A percentile compares a stretch with the other conserved stretches of the same genome.
Evolutionary conservation across 306 rosid species (phyloP).

Genomic region (Glycine tomentella): DNA sequence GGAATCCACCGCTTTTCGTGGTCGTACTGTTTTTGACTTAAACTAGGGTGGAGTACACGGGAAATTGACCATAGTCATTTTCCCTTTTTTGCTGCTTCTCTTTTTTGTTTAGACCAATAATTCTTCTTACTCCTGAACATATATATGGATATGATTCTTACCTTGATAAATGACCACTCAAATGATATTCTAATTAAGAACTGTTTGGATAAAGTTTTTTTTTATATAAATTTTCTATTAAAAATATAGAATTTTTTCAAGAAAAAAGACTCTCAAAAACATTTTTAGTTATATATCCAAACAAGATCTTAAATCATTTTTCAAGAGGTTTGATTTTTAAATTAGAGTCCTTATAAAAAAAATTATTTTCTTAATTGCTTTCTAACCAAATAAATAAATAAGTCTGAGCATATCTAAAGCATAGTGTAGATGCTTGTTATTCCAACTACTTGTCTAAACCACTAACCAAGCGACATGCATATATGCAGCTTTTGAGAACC

Average conservation of each 20-base stretch:
- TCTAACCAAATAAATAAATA: background rate
- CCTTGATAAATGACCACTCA: background rate
- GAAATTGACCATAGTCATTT: background rate
- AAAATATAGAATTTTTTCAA: too few species aligned
- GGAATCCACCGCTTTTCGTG: conserved; percentile 42
- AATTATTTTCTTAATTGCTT: background rate
- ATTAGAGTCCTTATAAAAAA: too few species aligned
- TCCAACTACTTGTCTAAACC: conserved; percentile 24
- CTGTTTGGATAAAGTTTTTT: too few species aligned
- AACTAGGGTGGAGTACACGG: background rate
- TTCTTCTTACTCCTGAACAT: background rate
- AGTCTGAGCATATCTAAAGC: background rate
- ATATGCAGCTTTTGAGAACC: background rate
- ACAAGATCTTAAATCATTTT: too few species aligned
- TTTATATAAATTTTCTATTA: too few species aligned
- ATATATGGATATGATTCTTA: too few species aligned
- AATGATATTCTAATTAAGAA: background rate
- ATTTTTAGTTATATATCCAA: too few species aligned
- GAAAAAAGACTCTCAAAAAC: too few species aligned
- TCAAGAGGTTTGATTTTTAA: too few species aligned
- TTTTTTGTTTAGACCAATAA: background rate
- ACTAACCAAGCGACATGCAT: conserved; percentile 33
- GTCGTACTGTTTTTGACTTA: background rate
- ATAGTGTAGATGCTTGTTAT: conserved; percentile 14
- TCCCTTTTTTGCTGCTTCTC: background rate